A percentile compares a stretch with the other conserved stretches of the same genome.
These are phyloP conservation scores for Verticillium isaacii DNA, from an alignment of 2,329 filamentous ascomycete genomes.

Conservation along the genomic window DNA sequence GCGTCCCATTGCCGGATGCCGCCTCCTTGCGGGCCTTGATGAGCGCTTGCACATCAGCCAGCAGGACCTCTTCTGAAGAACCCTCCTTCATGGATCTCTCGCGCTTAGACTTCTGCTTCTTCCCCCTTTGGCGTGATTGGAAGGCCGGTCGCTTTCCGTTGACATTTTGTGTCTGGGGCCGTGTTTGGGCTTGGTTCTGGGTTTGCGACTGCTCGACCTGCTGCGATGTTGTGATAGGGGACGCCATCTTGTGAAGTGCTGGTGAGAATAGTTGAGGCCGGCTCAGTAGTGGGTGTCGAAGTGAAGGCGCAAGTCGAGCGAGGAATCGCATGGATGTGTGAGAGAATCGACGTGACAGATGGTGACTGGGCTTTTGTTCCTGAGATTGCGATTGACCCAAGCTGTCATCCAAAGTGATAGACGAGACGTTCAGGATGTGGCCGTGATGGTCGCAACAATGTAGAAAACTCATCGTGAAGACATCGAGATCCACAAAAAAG, in stretches of 20 bases:
- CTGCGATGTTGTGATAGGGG: not conserved
- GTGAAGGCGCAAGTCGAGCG: slow-evolving; percentile 9
- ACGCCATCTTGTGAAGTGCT: slow-evolving; percentile 2
- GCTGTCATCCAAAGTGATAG: not conserved
- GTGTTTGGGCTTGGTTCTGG: not conserved
- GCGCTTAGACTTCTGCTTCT: slow-evolving; percentile 51
- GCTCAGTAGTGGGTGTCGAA: slow-evolving; percentile 3
- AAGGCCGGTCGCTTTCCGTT: slow-evolving; percentile 13
- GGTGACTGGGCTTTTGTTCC: not conserved
- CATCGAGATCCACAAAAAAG: not conserved
- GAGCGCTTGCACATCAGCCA: slow-evolving; percentile 56
- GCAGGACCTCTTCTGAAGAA: slow-evolving; percentile 62
- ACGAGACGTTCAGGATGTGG: not conserved
- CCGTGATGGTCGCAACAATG: not conserved
- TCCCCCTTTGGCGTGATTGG: slow-evolving; percentile 17
- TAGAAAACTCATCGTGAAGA: not conserved
- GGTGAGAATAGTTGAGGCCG: slow-evolving; percentile 1
- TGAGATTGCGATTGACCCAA: slow-evolving; percentile 1
- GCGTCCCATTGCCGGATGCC: slow-evolving; percentile 14
- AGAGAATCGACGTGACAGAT: not conserved
- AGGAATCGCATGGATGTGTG: slow-evolving; percentile 5
- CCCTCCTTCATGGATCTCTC: slow-evolving; percentile 57
- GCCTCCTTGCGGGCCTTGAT: slow-evolving; percentile 35
- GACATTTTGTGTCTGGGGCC: not conserved
- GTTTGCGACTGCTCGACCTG: not conserved